Conservation (phyloP, 495 filamentous ascomycete genomes). For the Acidiella bohemica region DNA sequence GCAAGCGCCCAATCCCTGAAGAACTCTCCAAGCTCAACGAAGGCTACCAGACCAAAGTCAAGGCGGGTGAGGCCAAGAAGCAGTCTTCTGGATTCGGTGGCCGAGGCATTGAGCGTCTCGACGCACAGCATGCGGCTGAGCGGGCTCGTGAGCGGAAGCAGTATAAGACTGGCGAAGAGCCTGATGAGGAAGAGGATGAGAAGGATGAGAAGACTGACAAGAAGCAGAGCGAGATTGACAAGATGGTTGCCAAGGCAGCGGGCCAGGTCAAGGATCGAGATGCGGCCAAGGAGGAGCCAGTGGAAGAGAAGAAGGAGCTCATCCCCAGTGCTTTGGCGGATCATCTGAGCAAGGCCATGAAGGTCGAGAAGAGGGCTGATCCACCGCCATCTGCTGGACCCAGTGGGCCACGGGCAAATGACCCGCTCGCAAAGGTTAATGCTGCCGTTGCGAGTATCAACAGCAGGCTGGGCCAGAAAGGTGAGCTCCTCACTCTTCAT, state of each 20-base stretch:
- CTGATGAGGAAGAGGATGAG: slow-evolving; percentile 65
- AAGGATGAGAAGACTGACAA: slow-evolving; percentile 37
- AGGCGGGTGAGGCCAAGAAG: slow-evolving; percentile 78
- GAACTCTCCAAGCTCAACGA: slow-evolving; percentile 50
- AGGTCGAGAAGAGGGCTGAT: slow-evolving; percentile 61
- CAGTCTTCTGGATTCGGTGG: slow-evolving; percentile 78
- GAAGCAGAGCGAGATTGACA: slow-evolving; percentile 33
- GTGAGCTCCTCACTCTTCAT: too few species aligned
- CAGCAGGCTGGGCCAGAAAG: slow-evolving; percentile 65
- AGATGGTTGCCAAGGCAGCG: slow-evolving; percentile 48
- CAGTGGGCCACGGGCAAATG: slow-evolving; percentile 36
- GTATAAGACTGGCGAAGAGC: slow-evolving; percentile 81
- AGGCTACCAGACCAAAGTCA: slow-evolving; percentile 75
- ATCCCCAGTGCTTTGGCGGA: slow-evolving; percentile 3
- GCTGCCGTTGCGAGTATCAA: slow-evolving; percentile 72
- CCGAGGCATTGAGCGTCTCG: slow-evolving; percentile 81
- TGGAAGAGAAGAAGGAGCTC: slow-evolving; percentile 30
- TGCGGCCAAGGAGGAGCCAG: slow-evolving; percentile 32
- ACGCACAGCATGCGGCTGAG: slow-evolving; percentile 77
- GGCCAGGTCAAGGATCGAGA: slow-evolving; percentile 27
- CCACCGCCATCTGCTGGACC: slow-evolving; percentile 31
- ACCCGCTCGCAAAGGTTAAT: slow-evolving; percentile 71
- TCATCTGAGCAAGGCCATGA: slow-evolving; percentile 60
- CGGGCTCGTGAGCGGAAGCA: slow-evolving; percentile 72
- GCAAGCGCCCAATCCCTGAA: slow-evolving; percentile 68